Evolutionary conservation across 2,329 filamentous ascomycete species (phyloP), one percentile per base, ranked within the genome.

Genomic region (Mycosphaerelloides madeirae): DNA sequence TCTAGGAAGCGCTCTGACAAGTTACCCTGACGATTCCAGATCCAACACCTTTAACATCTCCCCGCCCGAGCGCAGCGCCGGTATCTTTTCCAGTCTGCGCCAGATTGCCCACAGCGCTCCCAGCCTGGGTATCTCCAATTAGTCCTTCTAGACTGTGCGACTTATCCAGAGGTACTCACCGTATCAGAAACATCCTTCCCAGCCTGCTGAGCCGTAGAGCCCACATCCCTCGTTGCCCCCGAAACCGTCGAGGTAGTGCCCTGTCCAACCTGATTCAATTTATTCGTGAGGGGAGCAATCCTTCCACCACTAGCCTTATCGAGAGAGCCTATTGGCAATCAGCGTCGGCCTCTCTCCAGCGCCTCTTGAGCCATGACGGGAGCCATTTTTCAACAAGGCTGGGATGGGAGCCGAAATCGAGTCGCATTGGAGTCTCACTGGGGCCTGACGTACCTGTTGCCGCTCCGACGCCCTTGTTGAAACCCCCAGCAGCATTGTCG

Each of bases 161-260:
- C n/a, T n/a, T n/a, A n/a, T n/a, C n/a, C n/a, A n/a, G n/a, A n/a
- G n/a, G 9, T 25, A 9, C 22, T 25, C 9, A 25, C 22, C n/a
- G 63, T 64, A 2, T 54, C 43, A 41, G 65, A 66, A 1, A 68
- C 46, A 20, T 67, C 68, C 7, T 49, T 54, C 11, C 53, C 55
- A 29, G 55, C 58, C 14, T 52, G 46, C 29, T 51, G 48, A 1
- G 64, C 65, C 3, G 66, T 63, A 36, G 65, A 61, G 22, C 64
- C 58, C 9, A 68, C 61, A 14, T 63, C 62, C 53, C 66, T 71
- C 1, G 66, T 56, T 2, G 61, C 60, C 22, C 60, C 48, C 6
- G 36, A 37, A 1, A 65, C 61, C 3, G 64, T 63, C 50, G 65
- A 66, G 0, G 67, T 60, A 0, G 59, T 58, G 25, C 61, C 62